Evolutionary conservation across 768 basidiomycete species (phyloP).

Genomic region (Chiua virens): DNA sequence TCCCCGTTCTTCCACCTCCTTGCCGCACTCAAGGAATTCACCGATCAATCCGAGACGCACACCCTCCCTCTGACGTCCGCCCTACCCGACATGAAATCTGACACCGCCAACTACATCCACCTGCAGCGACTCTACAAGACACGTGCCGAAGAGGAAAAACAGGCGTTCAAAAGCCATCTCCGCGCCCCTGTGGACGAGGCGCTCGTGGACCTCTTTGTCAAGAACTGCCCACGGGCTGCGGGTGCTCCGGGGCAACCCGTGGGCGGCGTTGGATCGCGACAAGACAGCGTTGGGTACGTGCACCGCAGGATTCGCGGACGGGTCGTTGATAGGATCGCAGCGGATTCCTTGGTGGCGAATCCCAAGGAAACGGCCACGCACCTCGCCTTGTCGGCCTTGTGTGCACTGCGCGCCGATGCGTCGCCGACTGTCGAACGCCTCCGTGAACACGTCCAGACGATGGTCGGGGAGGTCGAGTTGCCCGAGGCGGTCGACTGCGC

Average conservation of each 20-base stretch:
- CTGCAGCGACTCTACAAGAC: slow-evolving; percentile 85
- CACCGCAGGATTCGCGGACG: not conserved
- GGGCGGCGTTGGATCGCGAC: slow-evolving; percentile 57
- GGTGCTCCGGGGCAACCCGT: slow-evolving; percentile 61
- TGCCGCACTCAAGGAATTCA: slow-evolving; percentile 67
- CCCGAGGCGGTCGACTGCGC: slow-evolving; percentile 58
- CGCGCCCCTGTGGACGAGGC: slow-evolving; percentile 47
- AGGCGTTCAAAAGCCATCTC: slow-evolving; percentile 50
- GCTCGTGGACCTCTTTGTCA: slow-evolving; percentile 70
- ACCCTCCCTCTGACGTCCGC: slow-evolving; percentile 82
- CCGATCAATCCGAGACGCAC: slow-evolving; percentile 49
- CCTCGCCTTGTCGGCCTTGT: slow-evolving; percentile 68
- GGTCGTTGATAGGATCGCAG: slow-evolving; percentile 31
- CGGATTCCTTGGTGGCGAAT: slow-evolving; percentile 35
- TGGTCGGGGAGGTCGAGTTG: slow-evolving; percentile 52
- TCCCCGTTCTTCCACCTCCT: slow-evolving; percentile 81
- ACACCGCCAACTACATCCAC: slow-evolving; percentile 77
- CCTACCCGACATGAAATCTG: slow-evolving; percentile 95
- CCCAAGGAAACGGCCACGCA: slow-evolving; percentile 68
- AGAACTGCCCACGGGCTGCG: slow-evolving; percentile 76
- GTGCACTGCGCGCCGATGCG: slow-evolving; percentile 29
- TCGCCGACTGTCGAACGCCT: slow-evolving; percentile 52
- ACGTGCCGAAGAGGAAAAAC: slow-evolving; percentile 70
- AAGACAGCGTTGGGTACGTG: slow-evolving; percentile 47
- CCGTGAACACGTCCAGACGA: slow-evolving; percentile 45